Base-by-base conservation (phyloP, 1,139 yeast species). In the Suhomyces atakaporum region DNA sequence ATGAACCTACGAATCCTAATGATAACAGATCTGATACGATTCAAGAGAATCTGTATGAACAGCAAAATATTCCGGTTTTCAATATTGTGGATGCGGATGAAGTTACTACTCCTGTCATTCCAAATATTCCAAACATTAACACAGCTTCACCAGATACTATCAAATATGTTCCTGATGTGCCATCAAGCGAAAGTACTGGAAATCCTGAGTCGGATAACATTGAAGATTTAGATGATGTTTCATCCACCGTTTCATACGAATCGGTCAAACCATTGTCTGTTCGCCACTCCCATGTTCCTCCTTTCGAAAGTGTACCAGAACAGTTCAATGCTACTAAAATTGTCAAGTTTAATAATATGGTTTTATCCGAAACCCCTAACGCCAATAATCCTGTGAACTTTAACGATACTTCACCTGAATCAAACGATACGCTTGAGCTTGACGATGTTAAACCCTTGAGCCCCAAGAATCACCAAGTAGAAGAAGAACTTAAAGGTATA, bases 391-490 rank as follows among this genome's bases (percentile, higher is more conserved):
- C 33, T 6, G 45, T 35, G 20, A 29, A 34, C 15, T 36, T 36
- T 35, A 33, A 39, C 12, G 40, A 36, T 11, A 33, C 43, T 9
- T 33, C 43, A 6, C 40, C 43, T 2, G 39, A 39, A 2, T 27
- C 41, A 6, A 15, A 24, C 16, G 37, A 38, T 16, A 8, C 19
- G 3, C 10, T 38, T 12, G 35, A 36, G 8, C n/a, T 32, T 3
- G 40, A 32, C 5, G 45, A 40, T 16, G 48, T 40, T 8, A 47
- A 47, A 39, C 69, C 71, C 6, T 58, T 64, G 45, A 56, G 62
- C 29, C 69, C 69, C 3, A 59, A 62, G 35, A 60, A 43, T 21
- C 69, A 63, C 39, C 50, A 45, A 6, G 52, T 63, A 5, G 65
- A 61, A 38, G 50, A 61, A 39, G 69, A 63, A 40, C 55, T 63